phyloP scores from a whole-genome alignment of 2,329 filamentous ascomycete genomes.

The Calonectria leucothoes region DNA sequence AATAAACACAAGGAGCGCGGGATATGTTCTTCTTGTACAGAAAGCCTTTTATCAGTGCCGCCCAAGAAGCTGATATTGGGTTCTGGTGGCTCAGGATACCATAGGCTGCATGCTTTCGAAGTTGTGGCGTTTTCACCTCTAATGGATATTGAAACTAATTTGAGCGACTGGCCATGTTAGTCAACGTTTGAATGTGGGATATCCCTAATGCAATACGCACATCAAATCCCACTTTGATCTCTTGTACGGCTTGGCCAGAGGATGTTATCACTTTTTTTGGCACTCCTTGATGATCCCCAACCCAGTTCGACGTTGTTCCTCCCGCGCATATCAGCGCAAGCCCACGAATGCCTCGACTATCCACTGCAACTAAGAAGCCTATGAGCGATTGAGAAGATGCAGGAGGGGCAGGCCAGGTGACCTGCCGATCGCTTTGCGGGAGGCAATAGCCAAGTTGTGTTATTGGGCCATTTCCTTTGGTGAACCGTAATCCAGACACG shows the following conservation, averaged over 20 bases:
- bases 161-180: conserved; percentile 5
- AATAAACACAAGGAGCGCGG: conserved; percentile 15
- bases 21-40: background rate
- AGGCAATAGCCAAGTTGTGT: conserved; percentile 9
- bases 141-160: conserved; percentile 14
- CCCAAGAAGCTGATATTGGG: background rate
- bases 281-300: conserved; percentile 7
- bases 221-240: conserved; percentile 9
- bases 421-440: background rate
- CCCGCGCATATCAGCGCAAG: background rate
- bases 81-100: conserved; percentile 17
- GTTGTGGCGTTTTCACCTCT: background rate
- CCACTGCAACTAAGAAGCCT: conserved; percentile 17
- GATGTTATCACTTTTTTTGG: conserved; percentile 1
- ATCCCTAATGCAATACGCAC: background rate
- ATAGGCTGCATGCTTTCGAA: conserved; percentile 5
- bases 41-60: background rate
- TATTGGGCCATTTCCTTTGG: background rate
- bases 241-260: background rate
- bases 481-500: conserved; percentile 12
- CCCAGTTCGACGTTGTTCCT: background rate
- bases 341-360: conserved; percentile 9
- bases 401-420: background rate
- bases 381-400: background rate
- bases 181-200: background rate